Conservation (phyloP, 2,329 filamentous ascomycete genomes). For the Pseudogymnoascus sp. region DNA sequence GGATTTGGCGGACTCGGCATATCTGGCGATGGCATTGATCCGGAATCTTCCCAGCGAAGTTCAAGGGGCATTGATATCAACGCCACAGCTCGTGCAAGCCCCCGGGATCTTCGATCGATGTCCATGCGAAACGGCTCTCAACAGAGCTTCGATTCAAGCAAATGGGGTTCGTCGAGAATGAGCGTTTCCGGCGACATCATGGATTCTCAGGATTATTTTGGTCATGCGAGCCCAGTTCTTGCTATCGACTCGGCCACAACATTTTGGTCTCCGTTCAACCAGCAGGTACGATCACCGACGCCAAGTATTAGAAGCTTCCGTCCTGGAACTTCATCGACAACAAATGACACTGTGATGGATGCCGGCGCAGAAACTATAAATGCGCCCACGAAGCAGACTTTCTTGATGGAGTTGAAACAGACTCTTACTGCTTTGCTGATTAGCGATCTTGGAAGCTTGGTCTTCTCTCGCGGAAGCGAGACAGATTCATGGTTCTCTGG, state of each 20-base stretch:
- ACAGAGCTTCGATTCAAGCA: slow-evolving; percentile 60
- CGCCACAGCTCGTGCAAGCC: slow-evolving; percentile 39
- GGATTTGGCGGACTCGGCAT: slow-evolving; percentile 39
- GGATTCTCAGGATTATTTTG: slow-evolving; percentile 63
- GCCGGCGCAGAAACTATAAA: slow-evolving; percentile 43
- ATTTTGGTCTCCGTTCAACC: slow-evolving; percentile 83
- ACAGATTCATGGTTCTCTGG: slow-evolving; percentile 77
- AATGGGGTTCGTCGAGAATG: slow-evolving; percentile 50
- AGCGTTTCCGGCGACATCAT: slow-evolving; percentile 54
- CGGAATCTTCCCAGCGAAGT: slow-evolving; percentile 21
- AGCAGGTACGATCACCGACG: slow-evolving; percentile 51
- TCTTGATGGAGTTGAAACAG: slow-evolving; percentile 68
- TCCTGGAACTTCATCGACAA: slow-evolving; percentile 58
- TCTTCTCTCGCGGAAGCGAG: slow-evolving; percentile 79
- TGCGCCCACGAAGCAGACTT: slow-evolving; percentile 64
- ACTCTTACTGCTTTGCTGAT: slow-evolving; percentile 75
- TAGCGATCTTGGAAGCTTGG: slow-evolving; percentile 78
- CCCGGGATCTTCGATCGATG: slow-evolving; percentile 48
- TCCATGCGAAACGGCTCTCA: slow-evolving; percentile 57
- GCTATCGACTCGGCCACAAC: slow-evolving; percentile 69
- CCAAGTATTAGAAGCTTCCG: slow-evolving; percentile 53
- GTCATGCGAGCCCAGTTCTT: slow-evolving; percentile 56
- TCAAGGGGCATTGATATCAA: slow-evolving; percentile 34
- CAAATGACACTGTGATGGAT: slow-evolving; percentile 57
- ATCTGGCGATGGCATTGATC: slow-evolving; percentile 34